These are phyloP conservation scores for Pelagomonas calceolata DNA, from an alignment of 108 stramenopile genomes.

Conservation along the genomic window DNA sequence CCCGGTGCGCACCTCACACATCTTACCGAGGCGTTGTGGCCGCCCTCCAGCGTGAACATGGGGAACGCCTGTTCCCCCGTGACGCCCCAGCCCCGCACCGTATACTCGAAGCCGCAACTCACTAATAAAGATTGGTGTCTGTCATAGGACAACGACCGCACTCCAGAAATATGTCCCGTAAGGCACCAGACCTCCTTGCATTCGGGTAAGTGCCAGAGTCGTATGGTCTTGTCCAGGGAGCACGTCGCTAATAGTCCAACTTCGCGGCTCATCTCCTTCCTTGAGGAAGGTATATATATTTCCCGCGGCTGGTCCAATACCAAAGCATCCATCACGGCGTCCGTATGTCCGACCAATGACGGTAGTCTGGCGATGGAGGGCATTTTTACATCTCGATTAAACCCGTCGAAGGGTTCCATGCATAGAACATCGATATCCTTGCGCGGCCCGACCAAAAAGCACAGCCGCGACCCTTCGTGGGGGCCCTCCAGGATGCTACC, in stretches of 20 bases:
- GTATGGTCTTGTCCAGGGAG: conserved; percentile 27
- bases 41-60: conserved; percentile 4
- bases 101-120: conserved; percentile 3
- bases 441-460: not conserved
- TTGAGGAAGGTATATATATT: conserved; percentile 11
- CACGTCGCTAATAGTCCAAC: conserved; percentile 18
- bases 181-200: not conserved
- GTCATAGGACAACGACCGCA: conserved; percentile 4
- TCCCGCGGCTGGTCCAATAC: conserved; percentile 20
- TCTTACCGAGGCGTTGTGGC: not conserved
- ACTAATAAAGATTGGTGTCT: not conserved
- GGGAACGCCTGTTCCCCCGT: conserved; percentile 2
- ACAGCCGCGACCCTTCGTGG: not conserved
- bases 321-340: conserved; percentile 18
- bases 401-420: not conserved
- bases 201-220: conserved; percentile 19
- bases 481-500: not conserved
- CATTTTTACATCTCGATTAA: not conserved
- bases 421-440: not conserved
- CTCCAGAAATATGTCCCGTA: conserved; percentile 2
- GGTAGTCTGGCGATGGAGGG: not conserved
- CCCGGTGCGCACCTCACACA: not conserved
- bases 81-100: not conserved
- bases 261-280: too few relatives aligned
- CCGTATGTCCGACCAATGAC: not conserved